Conservation (phyloP, 495 filamentous ascomycete species). For the Thermochaetoides thermophila region DNA sequence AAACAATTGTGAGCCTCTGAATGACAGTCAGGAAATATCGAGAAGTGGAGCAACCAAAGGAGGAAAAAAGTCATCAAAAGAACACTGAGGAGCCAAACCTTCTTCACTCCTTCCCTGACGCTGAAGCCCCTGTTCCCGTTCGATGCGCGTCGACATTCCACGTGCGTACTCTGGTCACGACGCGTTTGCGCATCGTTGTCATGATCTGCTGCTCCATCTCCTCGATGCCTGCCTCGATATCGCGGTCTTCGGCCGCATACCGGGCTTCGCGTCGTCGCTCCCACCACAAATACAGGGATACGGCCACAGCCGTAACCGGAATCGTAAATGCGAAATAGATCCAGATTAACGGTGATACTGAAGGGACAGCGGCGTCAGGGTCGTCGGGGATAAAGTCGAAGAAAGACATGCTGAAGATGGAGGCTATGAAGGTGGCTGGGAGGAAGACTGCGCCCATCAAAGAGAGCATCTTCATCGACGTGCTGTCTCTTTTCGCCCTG, state of each 20-base stretch:
- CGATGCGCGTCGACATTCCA: slow-evolving; percentile 24
- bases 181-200: slow-evolving; percentile 36
- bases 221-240: slow-evolving; percentile 37
- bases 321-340: slow-evolving; percentile 39
- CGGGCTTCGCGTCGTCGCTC: slow-evolving; percentile 28
- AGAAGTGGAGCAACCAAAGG: too few relatives aligned
- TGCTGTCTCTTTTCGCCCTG: slow-evolving; percentile 39
- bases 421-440: slow-evolving; percentile 38
- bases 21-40: too few relatives aligned
- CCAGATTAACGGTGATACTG: slow-evolving; percentile 33
- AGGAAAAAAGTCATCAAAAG: too few relatives aligned
- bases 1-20: too few relatives aligned
- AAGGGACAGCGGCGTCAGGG: not conserved
- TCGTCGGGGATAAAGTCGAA: slow-evolving; percentile 30
- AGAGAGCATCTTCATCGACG: slow-evolving; percentile 41
- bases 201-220: slow-evolving; percentile 40
- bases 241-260: slow-evolving; percentile 30
- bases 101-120: too few relatives aligned
- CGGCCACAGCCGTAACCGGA: slow-evolving; percentile 33
- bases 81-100: too few relatives aligned
- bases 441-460: slow-evolving; percentile 42
- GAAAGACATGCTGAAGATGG: slow-evolving; percentile 42
- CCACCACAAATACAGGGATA: slow-evolving; percentile 32
- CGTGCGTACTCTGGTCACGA: slow-evolving; percentile 35
- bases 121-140: too few relatives aligned